Conservation (phyloP, 768 basidiomycete genomes). For the Russula earlei region DNA sequence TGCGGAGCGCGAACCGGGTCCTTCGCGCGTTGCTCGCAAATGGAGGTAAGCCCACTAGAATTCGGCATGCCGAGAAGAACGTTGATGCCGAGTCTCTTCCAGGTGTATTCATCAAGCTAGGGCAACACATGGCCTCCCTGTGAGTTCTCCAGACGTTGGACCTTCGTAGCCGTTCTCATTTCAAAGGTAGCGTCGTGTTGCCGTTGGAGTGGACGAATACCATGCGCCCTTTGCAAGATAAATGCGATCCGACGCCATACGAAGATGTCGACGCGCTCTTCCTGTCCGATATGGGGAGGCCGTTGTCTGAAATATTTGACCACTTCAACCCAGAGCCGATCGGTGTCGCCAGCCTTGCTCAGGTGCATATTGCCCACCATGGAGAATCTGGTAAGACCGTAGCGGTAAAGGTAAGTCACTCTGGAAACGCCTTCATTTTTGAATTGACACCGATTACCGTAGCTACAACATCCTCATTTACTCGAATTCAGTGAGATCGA, state of each 20-base stretch:
- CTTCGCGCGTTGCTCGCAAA: slow-evolving; percentile 80
- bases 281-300: slow-evolving; percentile 62
- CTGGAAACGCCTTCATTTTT: background rate
- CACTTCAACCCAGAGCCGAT: slow-evolving; percentile 84
- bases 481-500: slow-evolving; percentile 90
- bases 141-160: slow-evolving; percentile 27
- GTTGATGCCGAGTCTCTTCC: slow-evolving; percentile 3
- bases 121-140: slow-evolving; percentile 76
- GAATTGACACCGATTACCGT: slow-evolving; percentile 10
- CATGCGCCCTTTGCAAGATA: slow-evolving; percentile 71
- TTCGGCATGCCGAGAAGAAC: background rate
- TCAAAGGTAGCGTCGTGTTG: slow-evolving; percentile 36
- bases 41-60: slow-evolving; percentile 48
- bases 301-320: slow-evolving; percentile 67
- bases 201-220: slow-evolving; percentile 55
- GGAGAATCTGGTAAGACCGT: slow-evolving; percentile 62
- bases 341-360: slow-evolving; percentile 92
- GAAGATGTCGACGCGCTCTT: slow-evolving; percentile 71
- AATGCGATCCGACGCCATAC: slow-evolving; percentile 83
- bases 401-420: slow-evolving; percentile 65
- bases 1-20: slow-evolving; percentile 69
- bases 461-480: slow-evolving; percentile 89
- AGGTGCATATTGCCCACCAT: slow-evolving; percentile 82
- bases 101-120: slow-evolving; percentile 84
- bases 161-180: slow-evolving; percentile 22